Conservation (phyloP, 2,329 filamentous ascomycete genomes). For the Leptographium galeiforme region DNA sequence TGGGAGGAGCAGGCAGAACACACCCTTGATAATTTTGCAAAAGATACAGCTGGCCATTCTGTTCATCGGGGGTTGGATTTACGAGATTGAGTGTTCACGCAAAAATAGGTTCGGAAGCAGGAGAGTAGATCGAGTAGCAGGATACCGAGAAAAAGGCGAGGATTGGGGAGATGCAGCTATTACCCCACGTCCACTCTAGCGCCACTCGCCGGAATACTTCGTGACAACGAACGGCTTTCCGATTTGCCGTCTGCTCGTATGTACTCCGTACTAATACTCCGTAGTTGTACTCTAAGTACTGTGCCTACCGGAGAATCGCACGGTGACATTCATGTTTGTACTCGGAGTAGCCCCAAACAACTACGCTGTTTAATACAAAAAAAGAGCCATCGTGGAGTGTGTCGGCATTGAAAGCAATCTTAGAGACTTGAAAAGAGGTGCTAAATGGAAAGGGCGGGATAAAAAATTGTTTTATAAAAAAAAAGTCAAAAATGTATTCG, state of each 20-base stretch:
- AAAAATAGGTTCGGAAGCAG: background rate
- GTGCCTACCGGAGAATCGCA: background rate
- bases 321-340: background rate
- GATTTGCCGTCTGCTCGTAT: too few species aligned
- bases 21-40: constrained; percentile 95
- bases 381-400: too few species aligned
- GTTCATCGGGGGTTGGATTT: background rate
- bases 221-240: background rate
- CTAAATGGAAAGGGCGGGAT: too few species aligned
- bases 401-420: too few species aligned
- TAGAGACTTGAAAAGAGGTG: too few species aligned
- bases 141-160: background rate
- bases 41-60: constrained; percentile 72
- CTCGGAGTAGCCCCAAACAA: too few species aligned
- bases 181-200: background rate
- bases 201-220: background rate
- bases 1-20: constrained; percentile 3
- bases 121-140: background rate
- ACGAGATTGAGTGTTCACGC: background rate
- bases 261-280: too few species aligned
- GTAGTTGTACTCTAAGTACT: background rate
- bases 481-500: constrained; percentile 5
- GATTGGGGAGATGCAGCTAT: background rate
- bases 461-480: background rate
- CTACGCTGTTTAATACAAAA: too few species aligned